These are phyloP conservation scores for Chytriomyces sp. DNA, from an alignment of 192 early-diverging fungal genomes.

Conservation along the genomic window DNA sequence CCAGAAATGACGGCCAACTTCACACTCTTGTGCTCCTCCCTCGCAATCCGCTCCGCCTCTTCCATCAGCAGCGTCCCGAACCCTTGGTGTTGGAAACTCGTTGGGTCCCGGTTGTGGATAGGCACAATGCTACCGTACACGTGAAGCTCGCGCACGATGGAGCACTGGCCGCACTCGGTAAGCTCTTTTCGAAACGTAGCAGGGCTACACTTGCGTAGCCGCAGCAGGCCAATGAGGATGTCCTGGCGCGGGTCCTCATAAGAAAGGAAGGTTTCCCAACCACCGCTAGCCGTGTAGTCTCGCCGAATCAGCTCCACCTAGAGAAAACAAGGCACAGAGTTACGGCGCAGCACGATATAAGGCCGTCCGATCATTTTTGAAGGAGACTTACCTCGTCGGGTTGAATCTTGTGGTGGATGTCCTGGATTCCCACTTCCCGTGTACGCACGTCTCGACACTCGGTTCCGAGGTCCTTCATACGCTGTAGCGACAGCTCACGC, in stretches of 20 bases:
- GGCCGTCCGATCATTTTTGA: not conserved
- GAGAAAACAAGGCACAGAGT: not conserved
- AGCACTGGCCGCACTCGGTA: conserved; percentile 69
- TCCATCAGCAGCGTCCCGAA: conserved; percentile 99
- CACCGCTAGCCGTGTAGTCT: conserved; percentile 97
- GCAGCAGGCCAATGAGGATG: conserved; percentile 92
- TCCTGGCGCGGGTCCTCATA: conserved; percentile 98
- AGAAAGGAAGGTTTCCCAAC: conserved; percentile 99
- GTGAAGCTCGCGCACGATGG: conserved; percentile 95
- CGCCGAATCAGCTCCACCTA: conserved; percentile 89
- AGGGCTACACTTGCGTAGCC: conserved; percentile 91
- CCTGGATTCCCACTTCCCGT: conserved; percentile 96
- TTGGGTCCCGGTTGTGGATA: conserved; percentile 93
- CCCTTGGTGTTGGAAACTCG: conserved; percentile 98
- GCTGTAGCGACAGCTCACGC: conserved; percentile 89
- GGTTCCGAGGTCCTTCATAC: conserved; percentile 96
- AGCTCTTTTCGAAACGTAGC: conserved; percentile 92
- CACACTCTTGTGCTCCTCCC: conserved; percentile 92
- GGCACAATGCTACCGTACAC: conserved; percentile 98
- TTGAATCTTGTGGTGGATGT: conserved; percentile 93
- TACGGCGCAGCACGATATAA: too few relatives aligned
- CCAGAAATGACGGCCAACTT: conserved; percentile 97
- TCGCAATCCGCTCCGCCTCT: conserved; percentile 97
- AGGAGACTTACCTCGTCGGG: conserved; percentile 71
- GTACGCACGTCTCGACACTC: conserved; percentile 97